These are phyloP conservation scores for Tulasnella calospora DNA, from an alignment of 768 basidiomycete genomes.

Conservation along the genomic window DNA sequence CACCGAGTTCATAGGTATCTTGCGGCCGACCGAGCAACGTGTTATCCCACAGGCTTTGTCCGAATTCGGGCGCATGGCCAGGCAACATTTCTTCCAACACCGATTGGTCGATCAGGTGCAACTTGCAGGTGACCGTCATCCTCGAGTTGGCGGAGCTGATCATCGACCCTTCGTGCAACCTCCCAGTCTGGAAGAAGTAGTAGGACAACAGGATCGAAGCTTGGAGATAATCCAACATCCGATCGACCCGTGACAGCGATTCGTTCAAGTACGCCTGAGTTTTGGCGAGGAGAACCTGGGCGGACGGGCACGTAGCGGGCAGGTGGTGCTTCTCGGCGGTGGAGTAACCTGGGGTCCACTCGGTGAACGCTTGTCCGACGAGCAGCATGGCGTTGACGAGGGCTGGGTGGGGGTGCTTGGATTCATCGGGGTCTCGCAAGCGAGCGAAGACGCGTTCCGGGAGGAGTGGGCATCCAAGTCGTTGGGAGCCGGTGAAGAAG, in stretches of 20 bases:
- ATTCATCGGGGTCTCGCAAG: background rate
- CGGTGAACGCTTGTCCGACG: conserved; percentile 19
- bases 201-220: conserved; percentile 22
- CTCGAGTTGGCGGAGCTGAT: conserved; percentile 23
- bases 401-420: conserved; percentile 18
- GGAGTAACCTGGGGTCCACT: conserved; percentile 5
- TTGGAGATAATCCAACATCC: conserved; percentile 24
- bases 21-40: conserved; percentile 18
- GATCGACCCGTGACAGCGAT: conserved; percentile 15
- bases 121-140: conserved; percentile 10
- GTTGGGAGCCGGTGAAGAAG: conserved; percentile 23
- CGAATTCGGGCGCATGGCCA: background rate
- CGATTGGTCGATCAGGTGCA: conserved; percentile 3
- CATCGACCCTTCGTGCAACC: conserved; percentile 13
- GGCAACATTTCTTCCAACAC: conserved; percentile 10
- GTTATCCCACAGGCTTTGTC: conserved; percentile 24
- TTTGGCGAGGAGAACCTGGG: conserved; percentile 14
- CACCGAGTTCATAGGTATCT: conserved; percentile 17
- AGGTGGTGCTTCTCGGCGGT: conserved; percentile 20
- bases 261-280: conserved; percentile 19
- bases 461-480: conserved; percentile 9
- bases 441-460: conserved; percentile 6
- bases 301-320: conserved; percentile 3
- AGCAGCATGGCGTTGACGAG: conserved; percentile 26
- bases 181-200: conserved; percentile 21